Percentiles rank a stretch among this genome's conserved stretches.
These are phyloP conservation scores for Cytospora piceicola DNA, from an alignment of 2,329 filamentous ascomycete species.

Conservation along the genomic window DNA sequence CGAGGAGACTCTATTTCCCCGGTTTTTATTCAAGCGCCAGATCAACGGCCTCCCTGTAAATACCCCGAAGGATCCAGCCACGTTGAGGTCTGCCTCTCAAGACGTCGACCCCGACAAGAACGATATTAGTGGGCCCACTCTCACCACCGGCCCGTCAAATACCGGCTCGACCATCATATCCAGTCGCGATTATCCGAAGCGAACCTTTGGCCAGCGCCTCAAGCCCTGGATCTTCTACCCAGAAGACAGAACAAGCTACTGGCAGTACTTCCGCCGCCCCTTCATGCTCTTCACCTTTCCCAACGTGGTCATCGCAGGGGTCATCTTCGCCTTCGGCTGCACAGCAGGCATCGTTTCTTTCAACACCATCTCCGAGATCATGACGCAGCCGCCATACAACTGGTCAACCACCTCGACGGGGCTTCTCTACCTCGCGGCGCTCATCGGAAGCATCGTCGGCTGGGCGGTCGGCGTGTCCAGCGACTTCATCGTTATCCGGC, in stretches of 20 bases:
- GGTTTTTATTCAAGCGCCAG: neutral
- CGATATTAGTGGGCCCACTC: neutral
- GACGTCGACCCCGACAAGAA: neutral
- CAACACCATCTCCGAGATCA: conserved; percentile 43
- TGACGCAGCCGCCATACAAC: conserved; percentile 30
- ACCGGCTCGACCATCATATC: neutral
- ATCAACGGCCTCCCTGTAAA: neutral
- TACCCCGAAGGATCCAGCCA: neutral
- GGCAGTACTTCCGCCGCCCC: conserved; percentile 45
- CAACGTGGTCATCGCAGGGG: conserved; percentile 41
- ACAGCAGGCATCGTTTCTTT: conserved; percentile 46
- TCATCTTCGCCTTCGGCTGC: conserved; percentile 47
- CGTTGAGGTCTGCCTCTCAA: neutral
- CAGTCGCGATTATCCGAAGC: conserved; percentile 27
- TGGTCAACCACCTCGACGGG: conserved; percentile 29
- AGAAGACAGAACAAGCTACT: conserved; percentile 43
- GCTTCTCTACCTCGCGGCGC: conserved; percentile 40
- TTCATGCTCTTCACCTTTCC: conserved; percentile 46
- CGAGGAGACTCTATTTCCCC: conserved; percentile 32
- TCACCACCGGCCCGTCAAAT: neutral
- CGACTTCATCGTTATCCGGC: conserved; percentile 39
- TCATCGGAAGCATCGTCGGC: conserved; percentile 41
- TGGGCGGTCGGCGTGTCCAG: conserved; percentile 41
- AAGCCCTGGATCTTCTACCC: conserved; percentile 35
- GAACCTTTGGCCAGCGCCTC: conserved; percentile 33